These are phyloP conservation scores for Saccharomycopsis sp. DNA, from an alignment of 805 yeast genomes.

Conservation along the genomic window DNA sequence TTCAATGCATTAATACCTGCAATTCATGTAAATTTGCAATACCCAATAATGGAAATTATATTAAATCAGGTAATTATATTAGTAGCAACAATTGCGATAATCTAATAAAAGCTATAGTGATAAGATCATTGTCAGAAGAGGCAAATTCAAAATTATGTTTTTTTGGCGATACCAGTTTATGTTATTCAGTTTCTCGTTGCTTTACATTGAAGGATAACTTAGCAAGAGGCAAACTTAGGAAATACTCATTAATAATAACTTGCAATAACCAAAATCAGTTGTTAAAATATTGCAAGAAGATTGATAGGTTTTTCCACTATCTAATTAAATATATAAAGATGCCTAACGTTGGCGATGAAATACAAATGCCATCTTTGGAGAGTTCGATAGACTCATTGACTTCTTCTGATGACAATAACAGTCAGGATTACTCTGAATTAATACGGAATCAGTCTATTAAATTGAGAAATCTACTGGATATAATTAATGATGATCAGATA, in stretches of 20 bases:
- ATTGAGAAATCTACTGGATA: constrained; percentile 16
- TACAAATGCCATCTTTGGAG: not conserved
- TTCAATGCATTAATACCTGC: not conserved
- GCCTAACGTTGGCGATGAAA: not conserved
- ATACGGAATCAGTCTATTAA: constrained; percentile 13
- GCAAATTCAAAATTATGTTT: constrained; percentile 15
- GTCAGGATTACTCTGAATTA: constrained; percentile 5
- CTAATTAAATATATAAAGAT: constrained; percentile 14
- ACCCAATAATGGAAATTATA: not conserved
- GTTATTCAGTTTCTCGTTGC: constrained; percentile 16
- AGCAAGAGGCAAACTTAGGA: constrained; percentile 19
- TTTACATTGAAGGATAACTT: constrained; percentile 12
- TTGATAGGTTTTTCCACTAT: constrained; percentile 13
- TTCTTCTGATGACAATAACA: constrained; percentile 5
- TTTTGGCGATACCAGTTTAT: constrained; percentile 19
- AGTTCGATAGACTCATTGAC: not conserved
- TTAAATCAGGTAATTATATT: no score
- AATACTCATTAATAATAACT: constrained; percentile 17
- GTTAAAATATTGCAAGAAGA: constrained; percentile 10
- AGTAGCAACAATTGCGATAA: no score
- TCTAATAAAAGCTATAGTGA: constrained; percentile 22
- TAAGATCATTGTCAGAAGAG: constrained; percentile 19
- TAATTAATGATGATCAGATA: constrained; percentile 14
- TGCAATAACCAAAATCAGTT: constrained; percentile 16
- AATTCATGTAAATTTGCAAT: constrained; percentile 12